phyloP scores from a whole-genome alignment of 176 grass and related monocot genomes.

The Otatea glauca region DNA sequence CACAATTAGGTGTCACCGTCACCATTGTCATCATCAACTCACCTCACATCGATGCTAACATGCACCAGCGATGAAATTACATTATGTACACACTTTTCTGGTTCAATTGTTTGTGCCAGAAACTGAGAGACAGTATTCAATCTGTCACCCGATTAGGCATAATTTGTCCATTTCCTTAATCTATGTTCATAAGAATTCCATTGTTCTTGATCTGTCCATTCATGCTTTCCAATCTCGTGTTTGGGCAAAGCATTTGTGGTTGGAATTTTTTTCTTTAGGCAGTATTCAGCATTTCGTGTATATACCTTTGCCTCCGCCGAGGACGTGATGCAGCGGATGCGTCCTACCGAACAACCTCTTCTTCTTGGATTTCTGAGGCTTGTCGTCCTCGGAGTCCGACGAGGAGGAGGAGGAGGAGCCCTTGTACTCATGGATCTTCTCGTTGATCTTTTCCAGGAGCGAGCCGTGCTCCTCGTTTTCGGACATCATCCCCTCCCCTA shows the following conservation, averaged over 20 bases:
- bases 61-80: neutral
- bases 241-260: neutral
- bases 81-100: neutral
- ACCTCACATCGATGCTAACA: neutral
- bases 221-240: neutral
- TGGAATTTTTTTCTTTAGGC: neutral
- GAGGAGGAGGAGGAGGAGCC: constrained; percentile 64
- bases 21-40: neutral
- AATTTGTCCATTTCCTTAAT: neutral
- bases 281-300: neutral
- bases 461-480: constrained; percentile 65
- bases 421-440: constrained; percentile 68
- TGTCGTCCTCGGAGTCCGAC: constrained; percentile 74
- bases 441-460: constrained; percentile 65
- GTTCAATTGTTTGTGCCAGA: neutral
- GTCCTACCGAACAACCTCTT: constrained; percentile 69
- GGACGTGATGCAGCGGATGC: constrained; percentile 61
- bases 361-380: constrained; percentile 48
- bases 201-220: neutral
- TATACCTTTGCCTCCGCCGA: constrained; percentile 78
- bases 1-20: neutral
- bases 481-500: constrained; percentile 65
- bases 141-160: neutral
- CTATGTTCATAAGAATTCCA: neutral
- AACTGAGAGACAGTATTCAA: neutral